phyloP scores from a whole-genome alignment of 495 filamentous ascomycete genomes.

The Oleoguttula mirabilis region DNA sequence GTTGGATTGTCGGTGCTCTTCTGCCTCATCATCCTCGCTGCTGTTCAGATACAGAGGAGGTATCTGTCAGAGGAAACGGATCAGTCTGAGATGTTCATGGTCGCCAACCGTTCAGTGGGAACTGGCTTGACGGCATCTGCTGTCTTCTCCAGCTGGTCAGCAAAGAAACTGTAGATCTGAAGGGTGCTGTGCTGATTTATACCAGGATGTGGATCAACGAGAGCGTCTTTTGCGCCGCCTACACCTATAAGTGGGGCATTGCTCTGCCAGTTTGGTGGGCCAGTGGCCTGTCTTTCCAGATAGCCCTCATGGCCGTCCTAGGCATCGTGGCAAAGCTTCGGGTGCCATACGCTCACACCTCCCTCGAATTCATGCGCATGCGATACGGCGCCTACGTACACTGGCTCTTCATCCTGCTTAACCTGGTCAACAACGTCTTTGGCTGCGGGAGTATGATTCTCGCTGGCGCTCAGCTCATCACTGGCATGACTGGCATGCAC shows the following conservation, averaged over 20 bases:
- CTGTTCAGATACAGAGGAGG: constrained; percentile 33
- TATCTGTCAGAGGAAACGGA: constrained; percentile 37
- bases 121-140: constrained; percentile 40
- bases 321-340: constrained; percentile 21
- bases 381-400: constrained; percentile 38
- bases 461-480: constrained; percentile 31
- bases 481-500: constrained; percentile 36
- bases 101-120: constrained; percentile 38
- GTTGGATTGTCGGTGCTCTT: constrained; percentile 35
- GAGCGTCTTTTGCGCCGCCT: constrained; percentile 31
- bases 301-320: constrained; percentile 21
- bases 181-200: constrained; percentile 26
- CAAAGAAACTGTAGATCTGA: background rate
- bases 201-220: constrained; percentile 40
- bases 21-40: constrained; percentile 33
- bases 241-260: constrained; percentile 27
- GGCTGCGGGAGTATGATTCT: constrained; percentile 37
- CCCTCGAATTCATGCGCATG: constrained; percentile 22
- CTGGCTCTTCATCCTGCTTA: constrained; percentile 39
- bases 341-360: constrained; percentile 22
- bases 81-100: constrained; percentile 44
- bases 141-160: constrained; percentile 27
- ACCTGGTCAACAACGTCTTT: constrained; percentile 36
- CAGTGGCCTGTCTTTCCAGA: constrained; percentile 19
- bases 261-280: constrained; percentile 21